These are phyloP conservation scores for Davidsoniella virescens DNA, from an alignment of 2,329 filamentous ascomycete genomes.

Conservation along the genomic window DNA sequence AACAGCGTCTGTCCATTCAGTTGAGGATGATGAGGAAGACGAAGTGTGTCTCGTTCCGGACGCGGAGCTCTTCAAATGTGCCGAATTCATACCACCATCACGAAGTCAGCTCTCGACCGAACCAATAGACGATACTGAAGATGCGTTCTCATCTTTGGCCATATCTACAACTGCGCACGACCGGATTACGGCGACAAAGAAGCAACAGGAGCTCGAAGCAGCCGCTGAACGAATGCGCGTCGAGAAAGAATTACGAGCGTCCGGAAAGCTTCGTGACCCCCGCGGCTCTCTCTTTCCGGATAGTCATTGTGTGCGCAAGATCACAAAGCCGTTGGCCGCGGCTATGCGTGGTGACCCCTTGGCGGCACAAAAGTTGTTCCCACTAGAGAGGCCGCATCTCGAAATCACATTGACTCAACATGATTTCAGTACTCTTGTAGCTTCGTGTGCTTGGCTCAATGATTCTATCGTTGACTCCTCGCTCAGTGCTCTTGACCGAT, in stretches of 20 bases:
- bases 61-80: conserved; percentile 1
- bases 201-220: not conserved
- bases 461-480: conserved; percentile 59
- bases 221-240: not conserved
- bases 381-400: not conserved
- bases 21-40: not conserved
- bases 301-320: not conserved
- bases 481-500: conserved; percentile 42
- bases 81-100: not conserved
- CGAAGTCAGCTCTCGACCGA: not conserved
- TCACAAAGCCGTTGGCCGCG: not conserved
- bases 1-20: not conserved
- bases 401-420: conserved; percentile 22
- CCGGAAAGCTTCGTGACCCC: conserved; percentile 1
- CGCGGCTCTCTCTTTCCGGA: not conserved
- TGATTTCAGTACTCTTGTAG: conserved; percentile 48
- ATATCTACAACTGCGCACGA: conserved; percentile 1
- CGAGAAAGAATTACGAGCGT: not conserved
- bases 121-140: not conserved
- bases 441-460: conserved; percentile 50
- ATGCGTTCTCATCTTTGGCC: not conserved
- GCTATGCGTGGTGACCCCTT: not conserved
- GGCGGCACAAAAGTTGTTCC: not conserved
- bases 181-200: conserved; percentile 1
- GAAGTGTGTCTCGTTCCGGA: conserved; percentile 3